Evolutionary conservation across 352 stramenopile genomes (phyloP), one percentile per base, ranked within the genome.

Genomic region (Pythium monospermum): DNA sequence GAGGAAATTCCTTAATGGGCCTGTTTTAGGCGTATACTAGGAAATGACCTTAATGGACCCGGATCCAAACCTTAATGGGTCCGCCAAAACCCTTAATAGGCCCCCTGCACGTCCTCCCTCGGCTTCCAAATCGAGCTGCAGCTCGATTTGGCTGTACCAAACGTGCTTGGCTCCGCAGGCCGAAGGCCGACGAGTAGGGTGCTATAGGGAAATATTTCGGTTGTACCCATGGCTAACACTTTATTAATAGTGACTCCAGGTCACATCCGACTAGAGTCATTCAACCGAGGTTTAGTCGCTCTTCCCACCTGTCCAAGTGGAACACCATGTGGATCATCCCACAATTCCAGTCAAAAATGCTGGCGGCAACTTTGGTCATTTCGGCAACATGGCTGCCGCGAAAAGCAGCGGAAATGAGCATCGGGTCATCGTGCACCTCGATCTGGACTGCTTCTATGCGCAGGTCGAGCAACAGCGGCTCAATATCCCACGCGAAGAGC

Each of bases 361-460:
- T 42, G 36, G 50, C 50, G 50, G 28, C 39, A 57, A 57, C 30
- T 57, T 40, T 50, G 26, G 16, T 21, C 21, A 26, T 27, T 27
- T 46, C 49, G n/a, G 23, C 33, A 49, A 48, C 25, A 49, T 58
- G 31, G 41, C 41, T 42, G n/a, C 46, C 48, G 46, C 46, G 8
- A 47, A 46, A 33, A 25, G 21, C 22, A 21, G 16, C 26, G 25
- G 28, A 18, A 30, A 38, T 22, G 41, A 6, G 16, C 39, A 37
- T 32, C 78, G 83, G 21, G 83, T 94, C 49, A 73, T 94, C 58
- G 62, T 92, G 54, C 83, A 94, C 54, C 53, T 94, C 47, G 84
- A 94, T 47, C 76, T 92, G 44, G 84, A 94, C 66, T 94, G 82
- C 68, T 94, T 91, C 68, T 94, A 94, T 51, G 79, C 82, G 50